phyloP scores from a whole-genome alignment of 2,329 filamentous ascomycete species.

The Talaromyces piceae region DNA sequence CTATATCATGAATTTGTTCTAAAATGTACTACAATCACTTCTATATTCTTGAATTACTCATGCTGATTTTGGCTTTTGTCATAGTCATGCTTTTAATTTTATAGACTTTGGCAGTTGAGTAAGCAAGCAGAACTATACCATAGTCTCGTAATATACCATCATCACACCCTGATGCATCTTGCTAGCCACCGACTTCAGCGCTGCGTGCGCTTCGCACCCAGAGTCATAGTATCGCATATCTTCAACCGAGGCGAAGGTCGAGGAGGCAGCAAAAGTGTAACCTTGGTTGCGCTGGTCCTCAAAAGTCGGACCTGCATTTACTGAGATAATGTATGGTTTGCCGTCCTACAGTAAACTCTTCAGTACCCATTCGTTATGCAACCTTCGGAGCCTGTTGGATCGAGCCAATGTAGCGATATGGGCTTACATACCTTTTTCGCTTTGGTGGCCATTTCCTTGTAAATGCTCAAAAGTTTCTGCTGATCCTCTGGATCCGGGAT shows the following conservation, averaged over 20 bases:
- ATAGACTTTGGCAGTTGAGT: neutral
- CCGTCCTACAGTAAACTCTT: constrained; percentile 53
- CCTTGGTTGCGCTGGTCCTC: constrained; percentile 57
- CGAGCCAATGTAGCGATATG: neutral
- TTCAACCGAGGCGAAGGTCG: constrained; percentile 55
- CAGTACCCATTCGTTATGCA: neutral
- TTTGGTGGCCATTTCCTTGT: constrained; percentile 3
- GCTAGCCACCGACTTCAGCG: constrained; percentile 32
- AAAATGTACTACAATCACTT: no score
- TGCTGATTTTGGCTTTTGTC: neutral
- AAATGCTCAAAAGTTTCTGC: neutral
- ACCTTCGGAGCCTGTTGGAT: neutral
- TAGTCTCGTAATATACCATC: constrained; percentile 31
- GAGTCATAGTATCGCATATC: constrained; percentile 66
- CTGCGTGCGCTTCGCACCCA: constrained; percentile 49
- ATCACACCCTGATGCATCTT: constrained; percentile 26
- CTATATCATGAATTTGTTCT: no score
- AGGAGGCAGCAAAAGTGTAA: constrained; percentile 57
- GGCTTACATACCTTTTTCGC: constrained; percentile 1
- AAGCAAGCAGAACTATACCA: constrained; percentile 15
- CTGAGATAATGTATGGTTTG: constrained; percentile 60
- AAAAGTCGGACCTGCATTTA: constrained; percentile 48
- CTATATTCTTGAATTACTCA: no score
- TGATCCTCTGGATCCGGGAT: constrained; percentile 5
- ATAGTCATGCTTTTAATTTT: neutral